Conservation (phyloP, 164 flowering plant species). For the Umbilicus rupestris region DNA sequence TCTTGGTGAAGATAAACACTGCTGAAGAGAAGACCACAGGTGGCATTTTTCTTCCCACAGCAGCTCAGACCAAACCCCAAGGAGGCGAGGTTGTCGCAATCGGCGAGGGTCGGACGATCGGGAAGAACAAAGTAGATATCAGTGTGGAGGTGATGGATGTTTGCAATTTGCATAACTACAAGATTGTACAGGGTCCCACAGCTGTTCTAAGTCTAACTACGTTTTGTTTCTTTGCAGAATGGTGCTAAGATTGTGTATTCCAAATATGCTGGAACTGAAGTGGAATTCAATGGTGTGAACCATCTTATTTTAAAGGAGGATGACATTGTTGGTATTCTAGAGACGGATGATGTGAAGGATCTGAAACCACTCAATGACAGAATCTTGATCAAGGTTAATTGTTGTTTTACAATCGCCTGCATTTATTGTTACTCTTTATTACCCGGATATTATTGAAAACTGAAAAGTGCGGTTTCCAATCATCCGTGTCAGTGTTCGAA, state of each 20-base stretch:
- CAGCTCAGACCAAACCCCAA: constrained; percentile 80
- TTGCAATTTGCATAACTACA: not conserved
- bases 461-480: not conserved
- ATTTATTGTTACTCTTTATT: too few species aligned
- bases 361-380: constrained; percentile 81
- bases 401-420: not conserved
- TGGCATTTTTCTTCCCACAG: constrained; percentile 76
- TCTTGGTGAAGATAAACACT: constrained; percentile 61
- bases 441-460: not conserved
- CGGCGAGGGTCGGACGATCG: constrained; percentile 84
- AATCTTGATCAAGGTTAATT: constrained; percentile 64
- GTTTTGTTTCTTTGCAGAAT: constrained; percentile 26
- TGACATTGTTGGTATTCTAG: constrained; percentile 82
- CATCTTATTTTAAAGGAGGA: constrained; percentile 91
- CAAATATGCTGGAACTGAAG: constrained; percentile 91
- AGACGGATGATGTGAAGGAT: constrained; percentile 81
- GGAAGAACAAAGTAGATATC: constrained; percentile 52
- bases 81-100: constrained; percentile 91
- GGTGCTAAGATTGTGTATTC: constrained; percentile 81
- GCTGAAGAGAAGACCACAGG: constrained; percentile 74
- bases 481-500: too few species aligned
- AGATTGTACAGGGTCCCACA: not conserved
- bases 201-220: not conserved
- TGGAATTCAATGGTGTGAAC: constrained; percentile 62
- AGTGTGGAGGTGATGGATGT: constrained; percentile 44